Base-by-base conservation (phyloP, 768 basidiomycete genomes). In the Agaricus subrufescens region DNA sequence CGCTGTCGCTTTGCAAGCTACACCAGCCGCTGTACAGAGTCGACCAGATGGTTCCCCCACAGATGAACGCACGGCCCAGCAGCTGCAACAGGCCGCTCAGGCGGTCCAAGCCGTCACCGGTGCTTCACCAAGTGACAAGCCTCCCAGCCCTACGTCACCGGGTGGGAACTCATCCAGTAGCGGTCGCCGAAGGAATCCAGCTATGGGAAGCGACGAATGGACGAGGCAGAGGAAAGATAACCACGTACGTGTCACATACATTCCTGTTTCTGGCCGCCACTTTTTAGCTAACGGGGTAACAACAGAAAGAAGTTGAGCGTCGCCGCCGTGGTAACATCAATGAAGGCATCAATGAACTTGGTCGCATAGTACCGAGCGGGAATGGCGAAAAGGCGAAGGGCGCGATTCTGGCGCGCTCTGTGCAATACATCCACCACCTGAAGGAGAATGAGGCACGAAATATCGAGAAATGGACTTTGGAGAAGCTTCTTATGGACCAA, bases 301-400 rank as follows among this genome's bases (percentile, higher is more conserved):
- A 19, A 50, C 73, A 98, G 95, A 98, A 98, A 91, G 94, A 98
- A 74, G 94, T 98, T 11, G 96, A 99, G 69, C 89, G 96, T 52
- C 84, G 93, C 38, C 87, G 96, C 52, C 80, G 96, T 46, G 94
- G 94, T 15, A 94, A 94, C 62, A 98, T 99, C 73, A 97, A 96
- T 71, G 90, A 95, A 60, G 95, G 95, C 0, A 97, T 99, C 74
- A 93, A 90, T 65, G 89, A 91, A 63, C 85, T 98, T 14, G 88
- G 89, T 0, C 82, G 86, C 0, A 90, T 95, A 62, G 87, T 98
- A 9, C 95, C 95, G 3, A 89, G 86, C 61, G 89, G 86, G 27
- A 85, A 88, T 0, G 90, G 91, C 30, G 91, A 93, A 68, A 91
- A 89, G 64, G 87, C 89, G 52, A 97, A 98, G 66, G 91, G 93